Evolutionary conservation across 805 yeast species (phyloP), one percentile per base, ranked within the genome.

Genomic region (Aciculoconidium aculeatum): DNA sequence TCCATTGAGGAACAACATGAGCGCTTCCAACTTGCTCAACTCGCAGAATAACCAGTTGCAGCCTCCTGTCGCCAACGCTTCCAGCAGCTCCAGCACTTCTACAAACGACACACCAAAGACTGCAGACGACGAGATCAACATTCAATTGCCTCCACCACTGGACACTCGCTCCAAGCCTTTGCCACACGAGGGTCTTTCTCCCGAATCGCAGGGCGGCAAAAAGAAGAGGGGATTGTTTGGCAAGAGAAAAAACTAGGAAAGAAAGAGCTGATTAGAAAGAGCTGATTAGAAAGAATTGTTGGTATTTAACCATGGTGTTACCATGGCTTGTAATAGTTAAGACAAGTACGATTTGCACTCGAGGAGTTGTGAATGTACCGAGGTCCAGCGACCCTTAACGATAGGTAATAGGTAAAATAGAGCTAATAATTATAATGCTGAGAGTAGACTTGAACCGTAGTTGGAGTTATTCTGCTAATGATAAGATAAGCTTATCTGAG

Each of bases 161-260:
- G 23, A 19, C 6, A 17, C 10, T 19, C 20, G 16, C 11, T 21
- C 31, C 14, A 31, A 30, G 13, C 40, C 40, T 5, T 27, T 33
- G 22, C n/a, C n/a, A n/a, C n/a, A n/a, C n/a, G n/a, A n/a, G n/a
- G 40, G 37, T 5, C 20, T 11, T 11, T 18, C 20, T 8, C 27
- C 30, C 10, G 14, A 14, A 17, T 16, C 23, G 6, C 16, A 12
- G n/a, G 30, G 30, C 11, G 27, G 21, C 9, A 34, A 34, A 31
- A 37, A 37, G 30, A 33, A 33, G 21, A 28, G 26, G 15, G 32
- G 36, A 7, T 30, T 37, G 14, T 37, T 37, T 23, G 39, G 41
- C 10, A 34, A 27, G 20, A 32, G 27, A 25, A 32, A 31, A 17
- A n/a, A n/a, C n/a, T n/a, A n/a, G n/a, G n/a, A n/a, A n/a, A n/a